Evolutionary conservation across 768 basidiomycete genomes (phyloP).

Genomic region (Harrya chromipes): DNA sequence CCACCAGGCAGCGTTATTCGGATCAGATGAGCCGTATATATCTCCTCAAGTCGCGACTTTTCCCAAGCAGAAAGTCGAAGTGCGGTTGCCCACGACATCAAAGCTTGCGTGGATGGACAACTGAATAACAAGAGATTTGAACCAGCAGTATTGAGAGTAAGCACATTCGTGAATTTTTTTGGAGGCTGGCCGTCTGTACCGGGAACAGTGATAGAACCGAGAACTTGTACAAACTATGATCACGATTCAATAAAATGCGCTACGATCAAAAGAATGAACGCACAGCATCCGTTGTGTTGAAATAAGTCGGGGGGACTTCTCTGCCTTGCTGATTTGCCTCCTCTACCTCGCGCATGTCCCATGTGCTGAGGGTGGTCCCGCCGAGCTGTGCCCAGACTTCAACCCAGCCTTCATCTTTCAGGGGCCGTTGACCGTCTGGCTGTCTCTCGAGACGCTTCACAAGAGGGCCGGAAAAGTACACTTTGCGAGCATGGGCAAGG

Average conservation of each 20-base stretch:
- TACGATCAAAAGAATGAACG: constrained; percentile 30
- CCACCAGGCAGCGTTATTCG: constrained; percentile 65
- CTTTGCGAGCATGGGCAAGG: constrained; percentile 74
- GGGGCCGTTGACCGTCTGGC: constrained; percentile 65
- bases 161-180: constrained; percentile 68
- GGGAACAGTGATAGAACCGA: constrained; percentile 70
- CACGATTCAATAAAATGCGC: constrained; percentile 7
- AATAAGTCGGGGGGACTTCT: constrained; percentile 83
- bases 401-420: constrained; percentile 75
- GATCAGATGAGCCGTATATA: constrained; percentile 93
- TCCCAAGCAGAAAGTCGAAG: constrained; percentile 92
- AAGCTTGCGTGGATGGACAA: constrained; percentile 64
- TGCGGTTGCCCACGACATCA: constrained; percentile 90
- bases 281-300: constrained; percentile 87
- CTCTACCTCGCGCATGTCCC: constrained; percentile 89
- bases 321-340: constrained; percentile 75
- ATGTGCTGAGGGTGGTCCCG: constrained; percentile 84
- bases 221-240: constrained; percentile 69
- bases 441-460: constrained; percentile 74
- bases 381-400: constrained; percentile 90
- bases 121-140: constrained; percentile 88
- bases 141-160: constrained; percentile 93
- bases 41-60: constrained; percentile 91
- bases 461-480: constrained; percentile 85
- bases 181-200: constrained; percentile 46